A percentile compares a stretch with the other conserved stretches of the same genome.
Evolutionary conservation across 2,329 filamentous ascomycete species (phyloP).

Genomic region (Diaporthe batatas): DNA sequence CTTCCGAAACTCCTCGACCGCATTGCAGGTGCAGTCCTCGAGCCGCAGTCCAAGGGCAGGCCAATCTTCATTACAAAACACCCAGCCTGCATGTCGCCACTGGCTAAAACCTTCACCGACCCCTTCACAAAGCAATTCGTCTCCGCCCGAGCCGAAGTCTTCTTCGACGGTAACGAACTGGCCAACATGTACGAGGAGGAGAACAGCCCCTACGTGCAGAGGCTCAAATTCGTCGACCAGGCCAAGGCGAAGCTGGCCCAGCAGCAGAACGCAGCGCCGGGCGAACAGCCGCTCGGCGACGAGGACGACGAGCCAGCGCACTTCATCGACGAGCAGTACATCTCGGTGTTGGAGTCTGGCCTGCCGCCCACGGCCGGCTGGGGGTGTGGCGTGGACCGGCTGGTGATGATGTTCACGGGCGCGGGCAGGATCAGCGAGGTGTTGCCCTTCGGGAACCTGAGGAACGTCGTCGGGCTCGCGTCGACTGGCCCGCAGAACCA

Average conservation of each 20-base stretch:
- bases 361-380: conserved; percentile 97
- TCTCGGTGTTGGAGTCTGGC: conserved; percentile 87
- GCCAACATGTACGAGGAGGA: conserved; percentile 99
- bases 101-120: conserved; percentile 88
- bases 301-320: conserved; percentile 62
- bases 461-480: conserved; percentile 72
- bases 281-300: conserved; percentile 42
- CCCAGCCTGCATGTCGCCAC: conserved; percentile 89
- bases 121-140: conserved; percentile 77
- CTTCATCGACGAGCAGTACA: conserved; percentile 81
- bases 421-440: conserved; percentile 86
- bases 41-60: conserved; percentile 75
- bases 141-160: conserved; percentile 87
- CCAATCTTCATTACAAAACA: conserved; percentile 92
- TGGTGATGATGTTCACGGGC: conserved; percentile 92
- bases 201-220: conserved; percentile 90
- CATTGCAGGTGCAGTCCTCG: conserved; percentile 81
- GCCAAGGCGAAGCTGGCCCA: conserved; percentile 45
- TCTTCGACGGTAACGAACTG: conserved; percentile 83
- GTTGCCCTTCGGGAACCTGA: conserved; percentile 87
- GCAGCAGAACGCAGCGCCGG: conserved; percentile 55
- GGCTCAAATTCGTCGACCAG: conserved; percentile 80
- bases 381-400: conserved; percentile 92
- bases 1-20: conserved; percentile 82
- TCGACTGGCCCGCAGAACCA: conserved; percentile 43